Evolutionary conservation across 2,329 filamentous ascomycete genomes (phyloP).

Genomic region (Sclerotinia spermophila): DNA sequence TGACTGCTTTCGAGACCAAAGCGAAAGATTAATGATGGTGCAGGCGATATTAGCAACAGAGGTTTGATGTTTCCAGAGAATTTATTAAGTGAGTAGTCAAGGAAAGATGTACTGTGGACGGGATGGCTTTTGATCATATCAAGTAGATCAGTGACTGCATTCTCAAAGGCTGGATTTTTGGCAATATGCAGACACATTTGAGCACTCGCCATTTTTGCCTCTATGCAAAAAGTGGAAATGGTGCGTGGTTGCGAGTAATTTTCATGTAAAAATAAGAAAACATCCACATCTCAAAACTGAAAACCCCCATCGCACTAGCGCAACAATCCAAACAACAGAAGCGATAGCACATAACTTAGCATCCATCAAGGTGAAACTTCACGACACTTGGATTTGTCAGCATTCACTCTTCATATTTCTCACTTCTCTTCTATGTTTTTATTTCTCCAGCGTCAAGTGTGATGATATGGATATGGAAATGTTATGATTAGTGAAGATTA

Average conservation of each 20-base stretch:
- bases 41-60: neutral
- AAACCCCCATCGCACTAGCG: neutral
- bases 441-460: neutral
- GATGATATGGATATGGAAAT: fast-evolving
- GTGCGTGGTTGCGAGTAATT: too few relatives aligned
- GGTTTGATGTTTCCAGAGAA: neutral
- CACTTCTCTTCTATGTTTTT: neutral
- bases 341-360: neutral
- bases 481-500: neutral
- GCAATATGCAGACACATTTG: too few relatives aligned
- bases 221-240: too few relatives aligned
- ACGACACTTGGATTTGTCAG: fast-evolving
- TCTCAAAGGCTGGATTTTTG: too few relatives aligned
- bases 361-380: neutral
- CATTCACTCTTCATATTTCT: neutral
- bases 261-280: neutral
- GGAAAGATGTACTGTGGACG: neutral
- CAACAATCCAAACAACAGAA: neutral
- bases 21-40: neutral
- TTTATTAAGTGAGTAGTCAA: too few relatives aligned
- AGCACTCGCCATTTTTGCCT: neutral
- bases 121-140: neutral
- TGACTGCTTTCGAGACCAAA: too few relatives aligned
- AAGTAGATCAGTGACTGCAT: neutral
- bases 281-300: neutral